Evolutionary conservation across 495 filamentous ascomycete species (phyloP).

Genomic region (Aspergillus bertholletiae): DNA sequence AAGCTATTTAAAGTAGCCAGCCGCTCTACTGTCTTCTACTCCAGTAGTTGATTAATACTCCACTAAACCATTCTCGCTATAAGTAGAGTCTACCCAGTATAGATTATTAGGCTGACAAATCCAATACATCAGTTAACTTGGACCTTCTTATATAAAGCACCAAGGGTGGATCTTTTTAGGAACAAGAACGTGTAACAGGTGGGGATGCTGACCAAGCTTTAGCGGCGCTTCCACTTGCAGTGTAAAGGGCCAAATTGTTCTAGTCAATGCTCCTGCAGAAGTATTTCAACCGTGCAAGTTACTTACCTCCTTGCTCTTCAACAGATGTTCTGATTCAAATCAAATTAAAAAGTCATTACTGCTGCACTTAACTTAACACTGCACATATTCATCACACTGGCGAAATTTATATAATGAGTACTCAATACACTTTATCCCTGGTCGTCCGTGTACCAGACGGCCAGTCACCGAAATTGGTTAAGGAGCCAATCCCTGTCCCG

Average conservation of each 20-base stretch:
- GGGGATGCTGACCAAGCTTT: too few relatives aligned
- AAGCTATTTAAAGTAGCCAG: too few relatives aligned
- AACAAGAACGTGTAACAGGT: too few relatives aligned
- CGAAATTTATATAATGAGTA: neutral
- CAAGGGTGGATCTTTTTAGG: too few relatives aligned
- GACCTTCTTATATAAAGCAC: too few relatives aligned
- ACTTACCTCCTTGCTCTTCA: neutral
- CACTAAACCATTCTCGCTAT: too few relatives aligned
- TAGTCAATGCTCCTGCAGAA: neutral
- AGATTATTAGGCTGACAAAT: too few relatives aligned
- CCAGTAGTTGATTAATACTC: too few relatives aligned
- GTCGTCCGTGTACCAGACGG: neutral
- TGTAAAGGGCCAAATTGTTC: neutral
- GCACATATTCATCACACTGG: neutral
- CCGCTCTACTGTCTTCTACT: too few relatives aligned
- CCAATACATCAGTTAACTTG: too few relatives aligned
- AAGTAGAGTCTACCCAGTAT: too few relatives aligned
- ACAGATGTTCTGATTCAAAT: neutral
- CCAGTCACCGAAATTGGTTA: neutral
- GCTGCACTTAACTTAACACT: neutral
- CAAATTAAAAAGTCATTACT: neutral
- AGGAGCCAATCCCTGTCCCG: conserved; percentile 5
- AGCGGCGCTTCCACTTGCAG: neutral
- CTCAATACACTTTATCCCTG: neutral
- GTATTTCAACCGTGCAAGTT: neutral